Base-by-base conservation (phyloP, 2,329 filamentous ascomycete species). In the Colletotrichum filicis region DNA sequence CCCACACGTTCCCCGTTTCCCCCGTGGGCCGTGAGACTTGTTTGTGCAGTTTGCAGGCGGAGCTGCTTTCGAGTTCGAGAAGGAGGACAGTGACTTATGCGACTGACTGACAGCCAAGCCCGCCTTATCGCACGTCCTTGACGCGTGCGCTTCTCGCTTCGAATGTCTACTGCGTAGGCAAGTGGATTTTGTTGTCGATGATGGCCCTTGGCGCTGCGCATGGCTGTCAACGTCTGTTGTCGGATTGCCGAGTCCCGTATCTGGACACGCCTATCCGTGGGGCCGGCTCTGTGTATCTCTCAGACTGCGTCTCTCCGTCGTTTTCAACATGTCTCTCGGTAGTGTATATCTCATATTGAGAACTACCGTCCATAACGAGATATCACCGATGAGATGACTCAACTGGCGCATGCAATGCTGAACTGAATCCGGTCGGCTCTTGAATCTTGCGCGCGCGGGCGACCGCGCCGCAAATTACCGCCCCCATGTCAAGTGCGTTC, bases 201-300 rank as follows among this genome's bases (percentile, higher is more conserved):
- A 72, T 72, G 69, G 59, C 69, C 53, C 59, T 69, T 72, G 69
- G 66, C 59, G 59, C 55, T 61, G 66, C 58, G 49, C 24, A 59
- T 63, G 55, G 28, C 19, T 42, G 14, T 37, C 62, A 30, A 24
- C 57, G 16, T 46, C 62, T 9, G 42, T 53, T 24, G 52, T 32
- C 53, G 57, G 53, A 64, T 68, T 68, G 69, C 69, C 69, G 66
- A 64, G 52, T 64, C 53, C 66, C 69, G 66, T 58, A 59, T 69
- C 55, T 26, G 59, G 52, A 37, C 66, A 68, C 69, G 52, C 69
- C 69, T 71, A 59, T 53, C 59, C 53, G 69, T 64, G 69, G 46
- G 30, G n/a, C 24, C 24, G 61, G 12, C 14, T 14, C 32, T 16
- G 5, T 12, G 28, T 12, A 5, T 49, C 60, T 53, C 52, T 59